Percentiles rank a stretch among this genome's conserved stretches.
Evolutionary conservation across 129 eudicot species (phyloP).

Genomic region (Heracleum sosnowskyi): DNA sequence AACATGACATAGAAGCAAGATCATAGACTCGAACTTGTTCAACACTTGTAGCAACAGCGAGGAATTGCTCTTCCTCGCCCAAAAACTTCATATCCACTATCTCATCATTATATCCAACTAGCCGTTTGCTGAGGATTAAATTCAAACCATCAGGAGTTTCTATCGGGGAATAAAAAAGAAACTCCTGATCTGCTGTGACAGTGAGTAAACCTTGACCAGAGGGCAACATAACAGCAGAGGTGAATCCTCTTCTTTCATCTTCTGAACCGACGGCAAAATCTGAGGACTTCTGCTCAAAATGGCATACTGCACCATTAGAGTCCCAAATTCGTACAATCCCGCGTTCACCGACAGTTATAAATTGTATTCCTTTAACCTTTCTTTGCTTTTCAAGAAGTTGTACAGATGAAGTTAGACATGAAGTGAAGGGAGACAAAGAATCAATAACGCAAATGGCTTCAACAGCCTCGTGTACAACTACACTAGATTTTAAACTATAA

Average conservation of each 20-base stretch:
- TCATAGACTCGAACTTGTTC: slow-evolving; percentile 96
- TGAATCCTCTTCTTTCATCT: slow-evolving; percentile 72
- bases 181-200: slow-evolving; percentile 91
- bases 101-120: slow-evolving; percentile 88
- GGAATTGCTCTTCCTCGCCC: slow-evolving; percentile 75
- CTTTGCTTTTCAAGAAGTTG: slow-evolving; percentile 33
- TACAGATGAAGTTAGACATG: slow-evolving; percentile 25
- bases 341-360: slow-evolving; percentile 87
- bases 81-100: slow-evolving; percentile 87
- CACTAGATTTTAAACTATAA: slow-evolving; percentile 38
- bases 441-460: slow-evolving; percentile 57
- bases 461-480: slow-evolving; percentile 70
- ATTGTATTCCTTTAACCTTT: slow-evolving; percentile 34
- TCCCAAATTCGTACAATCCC: slow-evolving; percentile 87
- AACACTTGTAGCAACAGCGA: slow-evolving; percentile 95
- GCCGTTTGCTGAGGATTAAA: slow-evolving; percentile 52
- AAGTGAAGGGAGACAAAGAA: slow-evolving; percentile 39
- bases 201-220: slow-evolving; percentile 70
- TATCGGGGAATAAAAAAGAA: slow-evolving; percentile 52
- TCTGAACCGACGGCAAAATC: slow-evolving; percentile 62
- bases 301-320: slow-evolving; percentile 52
- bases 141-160: slow-evolving; percentile 43
- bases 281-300: slow-evolving; percentile 73
- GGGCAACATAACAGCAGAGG: slow-evolving; percentile 76
- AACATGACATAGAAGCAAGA: slow-evolving; percentile 82